Conservation (phyloP, 108 stramenopile species). For the Parietichytrium sp. region DNA sequence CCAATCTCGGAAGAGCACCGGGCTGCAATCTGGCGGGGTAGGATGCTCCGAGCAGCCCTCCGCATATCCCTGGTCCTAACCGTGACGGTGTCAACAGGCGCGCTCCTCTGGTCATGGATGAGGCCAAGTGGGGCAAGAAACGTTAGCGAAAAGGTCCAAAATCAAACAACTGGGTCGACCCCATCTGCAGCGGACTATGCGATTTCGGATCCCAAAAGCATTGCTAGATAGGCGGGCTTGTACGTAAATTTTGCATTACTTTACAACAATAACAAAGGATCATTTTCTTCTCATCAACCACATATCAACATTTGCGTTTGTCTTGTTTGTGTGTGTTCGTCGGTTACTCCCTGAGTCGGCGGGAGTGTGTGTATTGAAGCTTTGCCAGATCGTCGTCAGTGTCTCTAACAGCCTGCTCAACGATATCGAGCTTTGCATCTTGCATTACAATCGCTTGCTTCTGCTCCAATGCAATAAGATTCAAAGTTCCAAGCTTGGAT, state of each 20-base stretch:
- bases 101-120: background rate
- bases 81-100: background rate
- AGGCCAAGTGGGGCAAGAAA: no score
- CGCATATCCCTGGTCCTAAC: slow-evolving; percentile 9
- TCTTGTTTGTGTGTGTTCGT: background rate
- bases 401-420: background rate
- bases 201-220: no score
- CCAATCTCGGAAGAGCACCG: slow-evolving; percentile 30
- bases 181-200: no score
- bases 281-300: no score
- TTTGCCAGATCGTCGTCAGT: background rate
- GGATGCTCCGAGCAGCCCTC: background rate
- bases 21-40: background rate
- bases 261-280: no score
- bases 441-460: background rate
- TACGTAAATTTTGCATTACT: no score
- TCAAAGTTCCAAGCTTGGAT: background rate
- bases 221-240: no score
- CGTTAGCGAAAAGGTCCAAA: no score
- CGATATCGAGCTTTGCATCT: background rate
- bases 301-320: no score
- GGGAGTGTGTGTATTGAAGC: background rate
- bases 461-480: background rate
- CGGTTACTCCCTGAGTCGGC: background rate
- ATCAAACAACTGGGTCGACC: no score